phyloP scores from a whole-genome alignment of 495 filamentous ascomycete genomes.

The Penicillium pancosmium region DNA sequence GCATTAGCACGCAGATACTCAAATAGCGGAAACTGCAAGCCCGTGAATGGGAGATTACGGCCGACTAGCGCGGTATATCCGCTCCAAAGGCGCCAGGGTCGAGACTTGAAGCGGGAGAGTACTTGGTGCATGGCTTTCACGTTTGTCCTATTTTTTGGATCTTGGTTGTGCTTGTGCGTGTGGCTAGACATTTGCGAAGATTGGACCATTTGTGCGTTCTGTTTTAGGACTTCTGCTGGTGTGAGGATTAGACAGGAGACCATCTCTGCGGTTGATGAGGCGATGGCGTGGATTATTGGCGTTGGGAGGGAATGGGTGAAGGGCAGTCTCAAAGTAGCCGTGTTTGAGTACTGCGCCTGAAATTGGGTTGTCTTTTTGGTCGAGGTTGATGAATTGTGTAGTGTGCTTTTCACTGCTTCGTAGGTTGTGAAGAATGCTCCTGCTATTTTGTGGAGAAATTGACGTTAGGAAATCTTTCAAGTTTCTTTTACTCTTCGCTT shows the following conservation, averaged over 20 bases:
- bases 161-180: no score
- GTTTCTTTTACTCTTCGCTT: background rate
- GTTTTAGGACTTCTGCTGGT: slow-evolving; percentile 89
- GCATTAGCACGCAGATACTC: slow-evolving; percentile 61
- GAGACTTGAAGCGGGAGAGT: slow-evolving; percentile 54
- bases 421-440: slow-evolving; percentile 92
- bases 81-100: slow-evolving; percentile 66
- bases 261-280: slow-evolving; percentile 75
- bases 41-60: slow-evolving; percentile 83
- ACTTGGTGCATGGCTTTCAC: slow-evolving; percentile 53
- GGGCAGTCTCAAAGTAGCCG: slow-evolving; percentile 30
- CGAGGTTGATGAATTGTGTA: slow-evolving; percentile 42
- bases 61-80: slow-evolving; percentile 81
- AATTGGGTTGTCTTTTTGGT: slow-evolving; percentile 24
- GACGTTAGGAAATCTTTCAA: background rate
- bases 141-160: slow-evolving; percentile 1
- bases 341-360: slow-evolving; percentile 37
- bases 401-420: slow-evolving; percentile 68
- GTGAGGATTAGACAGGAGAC: slow-evolving; percentile 85
- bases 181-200: background rate
- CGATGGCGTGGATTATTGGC: slow-evolving; percentile 67
- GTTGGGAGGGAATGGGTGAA: slow-evolving; percentile 52
- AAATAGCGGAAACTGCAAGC: slow-evolving; percentile 86
- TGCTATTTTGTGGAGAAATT: slow-evolving; percentile 47
- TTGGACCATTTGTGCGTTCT: slow-evolving; percentile 78